Base-by-base conservation (phyloP, 169 alveolate species). In the Eimeria acervulina region DNA sequence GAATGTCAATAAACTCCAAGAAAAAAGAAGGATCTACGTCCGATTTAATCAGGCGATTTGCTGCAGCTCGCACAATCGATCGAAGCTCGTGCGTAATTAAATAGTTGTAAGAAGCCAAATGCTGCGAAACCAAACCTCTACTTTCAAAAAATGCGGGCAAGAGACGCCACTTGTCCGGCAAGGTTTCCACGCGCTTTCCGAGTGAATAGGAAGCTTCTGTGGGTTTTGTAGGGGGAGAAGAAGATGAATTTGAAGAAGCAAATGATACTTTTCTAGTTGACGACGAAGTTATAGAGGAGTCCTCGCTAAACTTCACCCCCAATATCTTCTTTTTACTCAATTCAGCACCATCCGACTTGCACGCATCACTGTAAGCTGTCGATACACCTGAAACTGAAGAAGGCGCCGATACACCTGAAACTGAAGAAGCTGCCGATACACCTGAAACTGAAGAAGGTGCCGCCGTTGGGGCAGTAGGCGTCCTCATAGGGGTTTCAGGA, bases 81-180 rank as follows among this genome's bases (percentile, higher is more conserved):
- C 98, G 97, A 28, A 98, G 98, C 78, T 98, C 99, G 8, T 97
- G 97, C n/a, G 97, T 97, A 26, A 98, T 98, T 96, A 99, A 98
- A 95, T 97, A 97, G 96, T 99, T 98, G 83, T 97, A 99, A 7
- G 99, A 98, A 28, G 98, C 99, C 44, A 99, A 98, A 93, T 99
- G 99, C 95, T 98, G 99, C 90, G 98, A 98, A n/a, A 99, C 99
- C 42, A 99, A 94, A 1, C 99, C 99, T 89, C 98, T 96, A 26
- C 99, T 96, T 95, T 97, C 97, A 63, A 99, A 90, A 96, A 98
- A 99, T 15, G 98, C 99, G 26, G 99, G 99, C 68, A 99, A 96
- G 76, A 99, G 97, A 76, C 98, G 97, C 99, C 99, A 98, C 96
- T 98, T 98, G 63, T 98, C 99, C 89, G 59, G 89, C 42, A 89